These are phyloP conservation scores for Rubus idaeus DNA, from an alignment of 306 rosid species.

Conservation along the genomic window DNA sequence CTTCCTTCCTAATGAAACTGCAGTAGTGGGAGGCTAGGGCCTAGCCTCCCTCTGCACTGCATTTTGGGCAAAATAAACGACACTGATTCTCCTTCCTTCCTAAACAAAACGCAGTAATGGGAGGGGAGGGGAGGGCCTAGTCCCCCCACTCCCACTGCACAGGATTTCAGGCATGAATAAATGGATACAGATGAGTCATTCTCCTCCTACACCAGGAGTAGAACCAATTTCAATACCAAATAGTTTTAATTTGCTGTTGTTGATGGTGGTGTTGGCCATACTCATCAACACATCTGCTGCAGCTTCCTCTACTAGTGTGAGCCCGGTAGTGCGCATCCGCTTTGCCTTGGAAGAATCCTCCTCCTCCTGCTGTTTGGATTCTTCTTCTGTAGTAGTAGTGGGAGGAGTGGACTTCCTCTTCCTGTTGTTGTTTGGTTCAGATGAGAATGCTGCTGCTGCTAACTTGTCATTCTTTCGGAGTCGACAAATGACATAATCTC, in stretches of 20 bases:
- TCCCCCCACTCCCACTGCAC: background rate
- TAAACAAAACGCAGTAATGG: background rate
- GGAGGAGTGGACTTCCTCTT: background rate
- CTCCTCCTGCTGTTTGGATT: background rate
- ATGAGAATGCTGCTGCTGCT: constrained; percentile 8
- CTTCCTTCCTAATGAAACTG: background rate
- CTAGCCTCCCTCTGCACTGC: background rate
- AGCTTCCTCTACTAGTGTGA: constrained; percentile 2
- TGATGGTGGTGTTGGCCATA: constrained; percentile 7
- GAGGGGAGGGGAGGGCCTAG: too few relatives aligned
- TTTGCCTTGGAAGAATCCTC: background rate
- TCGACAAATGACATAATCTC: constrained; percentile 10
- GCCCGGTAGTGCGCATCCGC: background rate
- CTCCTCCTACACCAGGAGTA: background rate
- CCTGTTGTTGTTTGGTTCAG: background rate
- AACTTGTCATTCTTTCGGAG: constrained; percentile 10
- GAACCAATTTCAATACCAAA: constrained; percentile 10
- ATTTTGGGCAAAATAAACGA: background rate
- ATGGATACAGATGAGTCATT: background rate
- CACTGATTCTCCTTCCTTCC: background rate
- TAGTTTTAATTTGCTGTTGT: background rate
- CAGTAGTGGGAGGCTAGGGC: background rate
- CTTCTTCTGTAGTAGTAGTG: background rate
- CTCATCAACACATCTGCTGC: constrained; percentile 12
- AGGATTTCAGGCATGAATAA: background rate